Percentiles rank a stretch among this genome's conserved stretches.
These are phyloP conservation scores for Hericium erinaceus DNA, from an alignment of 768 basidiomycete genomes.

Conservation along the genomic window DNA sequence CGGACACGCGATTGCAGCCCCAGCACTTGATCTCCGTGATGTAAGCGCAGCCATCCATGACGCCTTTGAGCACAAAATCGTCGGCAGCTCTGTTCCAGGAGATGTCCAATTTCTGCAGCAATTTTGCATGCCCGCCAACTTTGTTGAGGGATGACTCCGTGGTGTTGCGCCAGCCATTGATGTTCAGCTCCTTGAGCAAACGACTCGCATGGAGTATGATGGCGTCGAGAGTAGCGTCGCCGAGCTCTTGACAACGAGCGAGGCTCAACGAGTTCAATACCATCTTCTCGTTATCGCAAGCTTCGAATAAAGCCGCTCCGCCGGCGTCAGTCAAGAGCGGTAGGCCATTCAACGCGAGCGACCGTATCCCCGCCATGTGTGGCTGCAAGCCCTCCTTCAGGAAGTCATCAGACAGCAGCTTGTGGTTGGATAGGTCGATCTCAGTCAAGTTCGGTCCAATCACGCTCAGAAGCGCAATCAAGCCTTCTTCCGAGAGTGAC, in stretches of 20 bases:
- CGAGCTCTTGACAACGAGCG: constrained; percentile 7
- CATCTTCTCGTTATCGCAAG: constrained; percentile 29
- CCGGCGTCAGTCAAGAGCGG: constrained; percentile 62
- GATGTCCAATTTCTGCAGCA: constrained; percentile 58
- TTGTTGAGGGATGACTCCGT: constrained; percentile 35
- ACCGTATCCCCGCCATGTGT: constrained; percentile 36
- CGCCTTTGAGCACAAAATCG: constrained; percentile 69
- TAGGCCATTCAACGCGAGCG: constrained; percentile 47
- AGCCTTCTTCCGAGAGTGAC: constrained; percentile 45
- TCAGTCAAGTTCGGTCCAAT: constrained; percentile 48
- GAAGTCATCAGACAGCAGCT: constrained; percentile 47
- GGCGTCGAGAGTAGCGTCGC: constrained; percentile 26
- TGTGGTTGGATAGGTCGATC: constrained; percentile 68
- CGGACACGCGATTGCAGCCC: constrained; percentile 43
- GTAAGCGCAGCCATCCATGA: constrained; percentile 39
- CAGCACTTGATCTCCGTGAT: constrained; percentile 41
- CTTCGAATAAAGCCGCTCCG: constrained; percentile 57
- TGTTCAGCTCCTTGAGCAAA: constrained; percentile 47
- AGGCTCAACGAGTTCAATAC: constrained; percentile 20
- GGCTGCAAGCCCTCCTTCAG: constrained; percentile 51
- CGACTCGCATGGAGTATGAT: constrained; percentile 59
- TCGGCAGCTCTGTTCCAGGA: constrained; percentile 82
- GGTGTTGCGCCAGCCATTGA: constrained; percentile 72
- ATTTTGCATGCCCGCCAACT: constrained; percentile 25
- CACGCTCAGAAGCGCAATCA: constrained; percentile 43